Evolutionary conservation across 768 basidiomycete species (phyloP).

Genomic region (Xerocomellus amylosporus): DNA sequence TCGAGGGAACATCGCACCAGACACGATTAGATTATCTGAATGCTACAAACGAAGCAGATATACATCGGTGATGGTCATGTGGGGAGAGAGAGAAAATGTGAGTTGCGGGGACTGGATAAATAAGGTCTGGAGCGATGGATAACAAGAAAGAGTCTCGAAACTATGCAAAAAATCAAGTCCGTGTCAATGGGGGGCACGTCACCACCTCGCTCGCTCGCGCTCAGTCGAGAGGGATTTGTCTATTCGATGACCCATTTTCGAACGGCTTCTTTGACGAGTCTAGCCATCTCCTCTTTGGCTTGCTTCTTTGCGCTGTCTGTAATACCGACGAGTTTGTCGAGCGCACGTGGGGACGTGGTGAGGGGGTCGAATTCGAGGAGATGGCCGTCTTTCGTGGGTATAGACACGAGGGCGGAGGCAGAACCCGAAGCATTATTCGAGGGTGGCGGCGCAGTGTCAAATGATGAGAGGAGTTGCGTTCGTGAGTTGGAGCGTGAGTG

Average conservation of each 20-base stretch:
- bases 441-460: background rate
- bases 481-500: slow-evolving; percentile 47
- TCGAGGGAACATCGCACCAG: background rate
- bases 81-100: background rate
- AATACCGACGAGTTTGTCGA: slow-evolving; percentile 77
- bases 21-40: slow-evolving; percentile 11
- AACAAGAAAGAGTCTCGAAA: background rate
- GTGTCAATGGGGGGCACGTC: background rate
- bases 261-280: slow-evolving; percentile 67
- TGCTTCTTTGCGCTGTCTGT: slow-evolving; percentile 81
- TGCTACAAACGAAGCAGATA: slow-evolving; percentile 18
- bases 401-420: slow-evolving; percentile 64
- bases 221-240: background rate
- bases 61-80: slow-evolving; percentile 13
- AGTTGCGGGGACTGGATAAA: slow-evolving; percentile 13
- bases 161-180: slow-evolving; percentile 2
- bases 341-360: slow-evolving; percentile 61
- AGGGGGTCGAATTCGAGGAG: slow-evolving; percentile 85
- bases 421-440: slow-evolving; percentile 6
- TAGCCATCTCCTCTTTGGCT: slow-evolving; percentile 71
- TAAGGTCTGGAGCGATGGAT: slow-evolving; percentile 2
- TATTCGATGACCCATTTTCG: slow-evolving; percentile 69
- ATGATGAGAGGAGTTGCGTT: slow-evolving; percentile 15
- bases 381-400: slow-evolving; percentile 80
- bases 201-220: background rate